Evolutionary conservation across 805 yeast genomes (phyloP), one percentile per base, ranked within the genome.

Genomic region (Limtongozyma cylindracea): DNA sequence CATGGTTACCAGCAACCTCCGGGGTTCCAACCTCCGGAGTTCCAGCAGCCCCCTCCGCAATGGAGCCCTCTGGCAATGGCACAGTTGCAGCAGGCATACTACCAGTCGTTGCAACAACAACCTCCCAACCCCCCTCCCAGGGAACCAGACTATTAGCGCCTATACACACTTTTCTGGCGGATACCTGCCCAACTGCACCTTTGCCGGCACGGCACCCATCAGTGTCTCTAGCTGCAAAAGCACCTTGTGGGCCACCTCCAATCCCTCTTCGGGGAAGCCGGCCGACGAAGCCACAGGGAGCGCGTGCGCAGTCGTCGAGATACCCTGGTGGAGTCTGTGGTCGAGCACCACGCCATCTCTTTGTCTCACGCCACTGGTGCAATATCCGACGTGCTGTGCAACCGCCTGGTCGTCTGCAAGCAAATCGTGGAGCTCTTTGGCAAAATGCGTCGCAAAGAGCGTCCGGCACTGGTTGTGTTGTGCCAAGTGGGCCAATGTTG

Each of bases 371-470:
- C 45, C 39, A 0, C 56, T 50, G 21, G 41, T 32, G 24, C 24
- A 35, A 23, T 39, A 51, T 16, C 42, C 31, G 4, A 49, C 25
- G 18, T 35, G 35, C 4, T 27, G 28, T 18, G 34, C 34, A 33
- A 29, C 37, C 23, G 48, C 29, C 1, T 38, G 33, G n/a, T 38
- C 39, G 19, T 42, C 38, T 1, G 25, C 28, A 12, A 51, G 30
- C 11, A 70, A 34, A 0, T 36, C 28, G n/a, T 53, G 36, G 10
- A 51, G 29, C 23, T 51, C 58, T 12, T 27, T 33, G 1, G 56
- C 58, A 43, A 67, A 80, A 49, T 80, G 94, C 0, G 94, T 80
- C 1, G 94, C 93, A 51, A 80, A 80, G n/a, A 80, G 45, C 0
- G 82, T 55, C 13, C 84, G 53, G 32, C 88, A 69, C 31, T 58